Conservation (phyloP, 139 green algal species). For the Chlamydomonas urium region DNA sequence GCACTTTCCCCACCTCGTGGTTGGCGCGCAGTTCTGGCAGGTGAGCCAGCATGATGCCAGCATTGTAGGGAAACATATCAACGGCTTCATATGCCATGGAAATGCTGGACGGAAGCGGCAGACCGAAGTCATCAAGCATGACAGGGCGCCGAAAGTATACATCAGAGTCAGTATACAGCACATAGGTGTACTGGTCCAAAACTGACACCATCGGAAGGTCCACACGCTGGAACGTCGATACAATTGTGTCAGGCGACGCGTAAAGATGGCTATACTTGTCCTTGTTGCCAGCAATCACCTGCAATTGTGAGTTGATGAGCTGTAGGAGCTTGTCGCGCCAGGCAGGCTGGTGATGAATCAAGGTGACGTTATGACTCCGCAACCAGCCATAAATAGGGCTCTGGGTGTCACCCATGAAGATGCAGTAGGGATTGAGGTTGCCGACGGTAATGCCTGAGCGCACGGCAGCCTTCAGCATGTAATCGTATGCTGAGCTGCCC, state of each 20-base stretch:
- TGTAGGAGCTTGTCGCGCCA: slow-evolving; percentile 31
- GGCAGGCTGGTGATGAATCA: slow-evolving; percentile 31
- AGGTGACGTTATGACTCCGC: slow-evolving; percentile 19
- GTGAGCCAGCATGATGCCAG: slow-evolving; percentile 18
- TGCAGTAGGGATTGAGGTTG: slow-evolving; percentile 31
- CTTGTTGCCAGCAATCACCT: background rate
- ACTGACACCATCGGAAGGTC: slow-evolving; percentile 25
- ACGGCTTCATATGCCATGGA: background rate
- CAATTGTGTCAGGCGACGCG: background rate
- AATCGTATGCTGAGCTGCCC: slow-evolving; percentile 24
- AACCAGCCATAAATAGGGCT: slow-evolving; percentile 25
- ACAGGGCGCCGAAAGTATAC: slow-evolving; percentile 25
- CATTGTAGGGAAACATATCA: slow-evolving; percentile 3
- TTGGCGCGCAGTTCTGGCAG: background rate
- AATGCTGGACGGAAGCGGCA: background rate
- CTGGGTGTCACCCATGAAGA: slow-evolving; percentile 31
- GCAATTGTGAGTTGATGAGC: too few relatives aligned
- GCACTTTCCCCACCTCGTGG: too few relatives aligned
- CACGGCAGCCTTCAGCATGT: slow-evolving; percentile 39
- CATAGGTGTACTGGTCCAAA: slow-evolving; percentile 39
- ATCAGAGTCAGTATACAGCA: slow-evolving; percentile 42
- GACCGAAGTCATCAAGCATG: slow-evolving; percentile 1
- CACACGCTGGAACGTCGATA: slow-evolving; percentile 22
- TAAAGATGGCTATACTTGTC: slow-evolving; percentile 25
- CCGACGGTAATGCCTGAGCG: background rate